A percentile compares a stretch with the other conserved stretches of the same genome.
Conservation (phyloP, 768 basidiomycete genomes). For the Asterophora parasitica region DNA sequence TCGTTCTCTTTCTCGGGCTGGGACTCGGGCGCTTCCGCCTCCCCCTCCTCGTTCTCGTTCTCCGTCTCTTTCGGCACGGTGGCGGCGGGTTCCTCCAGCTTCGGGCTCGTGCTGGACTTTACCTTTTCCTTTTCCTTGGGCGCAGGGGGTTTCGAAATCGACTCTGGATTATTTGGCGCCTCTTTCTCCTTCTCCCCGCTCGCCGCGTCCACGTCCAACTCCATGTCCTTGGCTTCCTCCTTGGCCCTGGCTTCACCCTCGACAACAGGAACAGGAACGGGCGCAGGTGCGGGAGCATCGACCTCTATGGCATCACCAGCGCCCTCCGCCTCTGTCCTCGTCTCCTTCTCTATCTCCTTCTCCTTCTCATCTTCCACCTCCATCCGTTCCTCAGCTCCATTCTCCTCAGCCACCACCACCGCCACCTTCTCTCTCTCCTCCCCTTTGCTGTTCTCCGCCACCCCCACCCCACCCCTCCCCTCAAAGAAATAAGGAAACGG, state of each 20-base stretch:
- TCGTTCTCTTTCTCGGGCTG: constrained; percentile 1
- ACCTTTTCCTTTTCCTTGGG: too few species aligned
- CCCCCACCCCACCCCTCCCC: constrained; percentile 18
- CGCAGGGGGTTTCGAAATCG: too few species aligned
- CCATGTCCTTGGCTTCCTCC: constrained; percentile 22
- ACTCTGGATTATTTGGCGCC: too few species aligned
- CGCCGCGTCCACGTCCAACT: too few species aligned
- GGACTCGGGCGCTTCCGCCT: constrained; percentile 25
- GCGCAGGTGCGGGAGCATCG: too few species aligned
- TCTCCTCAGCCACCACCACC: constrained; percentile 19
- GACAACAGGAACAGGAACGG: too few species aligned
- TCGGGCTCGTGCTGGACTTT: background rate
- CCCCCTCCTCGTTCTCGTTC: constrained; percentile 26
- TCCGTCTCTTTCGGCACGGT: too few species aligned
- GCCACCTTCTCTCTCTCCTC: constrained; percentile 20
- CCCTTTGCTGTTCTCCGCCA: constrained; percentile 24
- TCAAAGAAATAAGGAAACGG: constrained; percentile 8
- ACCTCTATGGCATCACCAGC: background rate
- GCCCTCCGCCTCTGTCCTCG: constrained; percentile 1
- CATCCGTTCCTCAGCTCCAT: constrained; percentile 19
- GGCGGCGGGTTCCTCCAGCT: too few species aligned
- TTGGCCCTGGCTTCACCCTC: too few species aligned
- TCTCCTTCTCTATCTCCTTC: constrained; percentile 22
- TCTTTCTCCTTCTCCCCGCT: too few species aligned
- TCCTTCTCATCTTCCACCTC: constrained; percentile 25